Evolutionary conservation across 306 rosid genomes (phyloP), one percentile per base, ranked within the genome.

Genomic region (Benincasa hispida): DNA sequence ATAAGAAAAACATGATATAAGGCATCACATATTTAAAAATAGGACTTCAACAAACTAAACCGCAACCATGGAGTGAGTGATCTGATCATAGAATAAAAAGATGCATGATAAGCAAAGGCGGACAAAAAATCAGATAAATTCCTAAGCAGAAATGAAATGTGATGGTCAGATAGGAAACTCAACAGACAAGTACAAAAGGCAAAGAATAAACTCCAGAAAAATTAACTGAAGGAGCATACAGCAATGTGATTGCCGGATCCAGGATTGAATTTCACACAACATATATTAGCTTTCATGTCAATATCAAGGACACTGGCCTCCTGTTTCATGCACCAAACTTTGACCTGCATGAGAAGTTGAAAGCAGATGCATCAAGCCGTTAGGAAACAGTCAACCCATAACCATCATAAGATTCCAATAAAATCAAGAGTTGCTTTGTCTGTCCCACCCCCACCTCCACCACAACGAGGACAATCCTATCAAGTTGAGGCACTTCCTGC

Each of bases 281-380:
- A 94, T 82, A 94, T 94, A 89, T 94, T 94, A 25, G 99, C 99
- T 90, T 94, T 92, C 97, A 94, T 92, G 83, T 94, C 99, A 81
- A 92, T 94, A 79, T 94, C 90, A 39, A 88, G 84, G 78, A 89
- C 99, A 42, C 97, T 94, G 74, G 93, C 84, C 84, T 94, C 97
- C 89, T 92, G 97, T 63, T 84, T 88, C 61, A 94, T 94, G 87
- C 99, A 89, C 99, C 97, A 94, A 69, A 94, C 88, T 85, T 94
- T 94, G 74, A 92, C 97, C 99, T 94, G 89, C 79, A 79, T 83
- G 80, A 69, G 65, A 79, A 18, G 65, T 10, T 22, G 73, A 68
- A 72, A 74, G 66, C 55, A 78, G 53, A 77, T 15, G 57, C 54
- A 75, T 37, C 75, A 56, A 53, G 28, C 10, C 47, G 24, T 42